Conservation (phyloP, 352 stramenopile species). For the Phytophthora sojae region DNA sequence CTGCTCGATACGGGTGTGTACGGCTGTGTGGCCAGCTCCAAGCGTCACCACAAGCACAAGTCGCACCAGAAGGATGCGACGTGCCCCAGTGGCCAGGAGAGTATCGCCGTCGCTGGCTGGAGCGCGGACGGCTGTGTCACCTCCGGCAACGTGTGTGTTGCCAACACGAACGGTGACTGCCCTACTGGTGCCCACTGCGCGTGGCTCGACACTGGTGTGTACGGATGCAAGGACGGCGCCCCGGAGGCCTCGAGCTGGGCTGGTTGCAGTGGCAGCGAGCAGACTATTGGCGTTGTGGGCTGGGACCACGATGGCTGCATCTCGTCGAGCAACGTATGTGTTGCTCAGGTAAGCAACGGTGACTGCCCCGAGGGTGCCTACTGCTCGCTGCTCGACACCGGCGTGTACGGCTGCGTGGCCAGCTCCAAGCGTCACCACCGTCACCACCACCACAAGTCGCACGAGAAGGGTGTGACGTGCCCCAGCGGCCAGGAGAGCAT, state of each 20-base stretch:
- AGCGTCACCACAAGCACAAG: conserved; percentile 22
- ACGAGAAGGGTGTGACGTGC: conserved; percentile 19
- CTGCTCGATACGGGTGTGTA: conserved; percentile 34
- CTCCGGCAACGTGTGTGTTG: conserved; percentile 22
- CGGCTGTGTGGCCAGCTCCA: conserved; percentile 29
- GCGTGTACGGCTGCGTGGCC: conserved; percentile 41
- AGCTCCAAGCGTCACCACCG: conserved; percentile 20
- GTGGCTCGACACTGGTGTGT: conserved; percentile 27
- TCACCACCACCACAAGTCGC: conserved; percentile 23
- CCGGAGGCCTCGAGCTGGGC: conserved; percentile 2
- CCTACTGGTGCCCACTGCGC: conserved; percentile 25
- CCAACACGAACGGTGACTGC: conserved; percentile 25
- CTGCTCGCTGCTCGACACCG: conserved; percentile 37
- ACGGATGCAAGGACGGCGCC: conserved; percentile 28
- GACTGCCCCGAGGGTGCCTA: conserved; percentile 27
- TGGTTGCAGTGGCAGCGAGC: conserved; percentile 12
- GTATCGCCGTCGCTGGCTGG: conserved; percentile 25
- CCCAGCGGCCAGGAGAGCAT: conserved; percentile 27
- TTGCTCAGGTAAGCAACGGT: conserved; percentile 35
- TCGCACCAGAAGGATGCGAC: background rate
- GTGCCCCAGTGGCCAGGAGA: conserved; percentile 19
- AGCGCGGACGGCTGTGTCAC: conserved; percentile 13
- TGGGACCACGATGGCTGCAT: conserved; percentile 34
- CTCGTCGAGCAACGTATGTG: conserved; percentile 24
- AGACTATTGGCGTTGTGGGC: conserved; percentile 22